Conservation (phyloP, 495 filamentous ascomycete genomes). For the Tuber microsphaerosporum region DNA sequence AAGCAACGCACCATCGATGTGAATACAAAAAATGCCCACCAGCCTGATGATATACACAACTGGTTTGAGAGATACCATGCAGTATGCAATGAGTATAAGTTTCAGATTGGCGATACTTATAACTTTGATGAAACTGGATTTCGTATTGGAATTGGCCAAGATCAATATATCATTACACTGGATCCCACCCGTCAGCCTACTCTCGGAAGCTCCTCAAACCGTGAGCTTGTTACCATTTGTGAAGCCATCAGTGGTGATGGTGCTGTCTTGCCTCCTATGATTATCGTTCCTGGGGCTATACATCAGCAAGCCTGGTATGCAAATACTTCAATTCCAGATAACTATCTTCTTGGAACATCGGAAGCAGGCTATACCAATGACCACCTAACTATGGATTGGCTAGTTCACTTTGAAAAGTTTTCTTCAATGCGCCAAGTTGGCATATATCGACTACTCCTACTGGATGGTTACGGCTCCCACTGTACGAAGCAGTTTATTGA, state of each 20-base stretch:
- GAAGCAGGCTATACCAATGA: no score
- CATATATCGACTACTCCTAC: no score
- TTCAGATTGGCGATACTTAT: constrained; percentile 27
- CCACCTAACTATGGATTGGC: no score
- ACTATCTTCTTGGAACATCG: not conserved
- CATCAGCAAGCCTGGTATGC: constrained; percentile 11
- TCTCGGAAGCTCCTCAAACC: constrained; percentile 13
- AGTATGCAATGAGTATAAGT: constrained; percentile 11
- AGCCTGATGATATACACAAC: no score
- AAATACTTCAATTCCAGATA: not conserved
- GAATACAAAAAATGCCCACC: no score
- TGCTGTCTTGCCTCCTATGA: constrained; percentile 19
- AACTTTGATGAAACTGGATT: constrained; percentile 41
- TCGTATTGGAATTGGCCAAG: constrained; percentile 31
- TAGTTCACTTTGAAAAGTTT: no score
- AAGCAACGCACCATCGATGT: no score
- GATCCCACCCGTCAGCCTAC: not conserved
- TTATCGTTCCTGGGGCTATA: constrained; percentile 17
- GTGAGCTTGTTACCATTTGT: constrained; percentile 22
- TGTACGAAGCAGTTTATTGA: no score
- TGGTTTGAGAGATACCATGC: constrained; percentile 27
- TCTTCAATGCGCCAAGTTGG: no score
- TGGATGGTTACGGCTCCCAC: no score
- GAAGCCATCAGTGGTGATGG: constrained; percentile 25
- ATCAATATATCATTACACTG: constrained; percentile 36